Base-by-base conservation (phyloP, 2,329 filamentous ascomycete species). In the Fusarium pseudograminearum region DNA sequence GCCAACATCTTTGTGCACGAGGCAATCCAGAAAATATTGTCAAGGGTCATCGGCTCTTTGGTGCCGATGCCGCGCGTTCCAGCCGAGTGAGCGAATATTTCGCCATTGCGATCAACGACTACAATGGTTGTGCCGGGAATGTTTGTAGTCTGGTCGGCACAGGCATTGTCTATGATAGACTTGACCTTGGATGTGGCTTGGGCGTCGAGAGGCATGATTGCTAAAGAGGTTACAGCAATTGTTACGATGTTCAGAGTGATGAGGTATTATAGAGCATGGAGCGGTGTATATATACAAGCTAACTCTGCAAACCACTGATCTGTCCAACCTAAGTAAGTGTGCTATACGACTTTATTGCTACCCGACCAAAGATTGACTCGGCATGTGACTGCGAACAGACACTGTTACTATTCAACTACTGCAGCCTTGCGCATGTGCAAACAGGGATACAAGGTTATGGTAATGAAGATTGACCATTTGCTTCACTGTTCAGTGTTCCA, bases 1-100 rank as follows among this genome's bases (percentile, higher is more conserved):
- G 81, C 78, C 15, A 89, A 77, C 79, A 87, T 80, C 76, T 89
- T 89, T 18, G 87, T 87, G 72, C 84, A 87, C 0, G 85, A 87
- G 0, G 86, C 86, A 7, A 89, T 80, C 85, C 84, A 88, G 73
- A 90, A 91, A 2, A 88, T 79, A 11, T 81, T 87, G 40, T 92
- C 88, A 0, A 88, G 77, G 0, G 83, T 84, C 85, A 92, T 88
- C 6, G 83, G 79, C 46, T 87, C 83, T 1, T 79, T 69, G 4
- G 79, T 78, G 0, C 51, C 77, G 7, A 81, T 47, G 0, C 86
- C 86, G 4, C 81, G 78, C 20, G 80, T 83, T 1, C 86, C 87
- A 0, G 83, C 77, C 0, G 85, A 78, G 69, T 88, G 80, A 4
- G 80, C 78, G 67, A 86, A 83, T 1, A 84, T 74, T 11, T 85